Conservation (phyloP, 257 asterid genomes). For the Nicotiana undulata region DNA sequence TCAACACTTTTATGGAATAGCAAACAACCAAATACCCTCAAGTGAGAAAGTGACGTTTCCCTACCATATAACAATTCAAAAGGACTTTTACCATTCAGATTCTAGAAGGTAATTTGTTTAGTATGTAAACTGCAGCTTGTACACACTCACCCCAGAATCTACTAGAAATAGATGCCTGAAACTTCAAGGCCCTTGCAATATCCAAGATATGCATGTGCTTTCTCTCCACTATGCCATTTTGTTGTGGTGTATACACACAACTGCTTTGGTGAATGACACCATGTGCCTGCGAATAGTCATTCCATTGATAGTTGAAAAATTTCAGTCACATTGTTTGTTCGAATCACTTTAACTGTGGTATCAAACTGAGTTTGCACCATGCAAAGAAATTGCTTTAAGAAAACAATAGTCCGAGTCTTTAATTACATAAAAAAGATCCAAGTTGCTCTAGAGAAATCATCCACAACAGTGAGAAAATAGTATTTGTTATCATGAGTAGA, state of each 20-base stretch:
- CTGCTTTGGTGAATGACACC: neutral
- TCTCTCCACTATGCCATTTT: neutral
- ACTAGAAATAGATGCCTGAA: neutral
- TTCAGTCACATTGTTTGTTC: neutral
- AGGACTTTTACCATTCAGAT: neutral
- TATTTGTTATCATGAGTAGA: neutral
- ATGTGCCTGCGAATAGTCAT: neutral
- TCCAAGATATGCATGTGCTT: too few species aligned
- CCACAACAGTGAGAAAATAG: neutral
- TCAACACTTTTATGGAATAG: too few species aligned
- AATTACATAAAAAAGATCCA: neutral
- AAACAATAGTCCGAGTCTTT: too few species aligned
- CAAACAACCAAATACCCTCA: neutral
- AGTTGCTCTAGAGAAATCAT: neutral
- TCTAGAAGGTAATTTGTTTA: neutral
- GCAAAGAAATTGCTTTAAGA: neutral
- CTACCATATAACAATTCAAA: neutral
- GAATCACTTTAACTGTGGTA: neutral
- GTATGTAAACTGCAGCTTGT: neutral
- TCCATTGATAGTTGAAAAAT: neutral
- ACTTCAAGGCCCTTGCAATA: neutral
- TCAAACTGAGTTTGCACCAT: neutral
- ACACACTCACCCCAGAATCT: neutral
- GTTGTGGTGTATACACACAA: neutral
- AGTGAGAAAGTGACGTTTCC: neutral